Base-by-base conservation (phyloP, 768 basidiomycete species). In the Mycena capillaripes region DNA sequence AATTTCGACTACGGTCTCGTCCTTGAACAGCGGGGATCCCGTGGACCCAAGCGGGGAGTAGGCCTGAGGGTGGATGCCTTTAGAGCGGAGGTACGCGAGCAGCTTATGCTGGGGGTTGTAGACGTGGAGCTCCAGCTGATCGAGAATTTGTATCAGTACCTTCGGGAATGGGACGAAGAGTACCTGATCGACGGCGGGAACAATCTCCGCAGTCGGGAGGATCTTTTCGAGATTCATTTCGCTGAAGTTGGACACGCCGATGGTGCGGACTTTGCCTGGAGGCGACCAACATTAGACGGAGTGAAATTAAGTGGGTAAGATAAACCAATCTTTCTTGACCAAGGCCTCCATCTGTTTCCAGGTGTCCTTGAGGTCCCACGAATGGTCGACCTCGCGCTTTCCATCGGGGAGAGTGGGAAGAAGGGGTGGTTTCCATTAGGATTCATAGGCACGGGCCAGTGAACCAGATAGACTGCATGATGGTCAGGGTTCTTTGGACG, bases 311-410 rank as follows among this genome's bases (percentile, higher is more conserved):
- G 72, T 36, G 62, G 27, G 62, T 29, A 38, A 12, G 50, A 42
- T 50, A 56, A 66, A 70, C 78, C 72, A 65, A 84, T 93, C 93
- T 76, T 89, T 91, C 80, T 89, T 89, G 70, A 90, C 80, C 34
- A 95, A 73, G 12, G 84, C 89, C 80, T 96, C 95, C 92, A 97
- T 92, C 80, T 93, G 90, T 76, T 89, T 90, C 95, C 95, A 96
- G 17, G 96, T 96, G 60, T 95, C 88, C 61, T 80, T 83, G 76
- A 95, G 78, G 30, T 89, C 85, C 89, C 93, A 93, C 46, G 88
- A 84, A 75, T 87, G 86, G 75, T 91, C 89, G 56, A 93, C 84
- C 78, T 95, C 93, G 42, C 93, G 87, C 75, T 84, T 86, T 67
- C 93, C 89, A 78, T 91, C 85, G 0, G 90, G 87, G 40, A 88